phyloP scores from a whole-genome alignment of 1,284 basidiomycete species.

The Ceratobasidium sp. region DNA sequence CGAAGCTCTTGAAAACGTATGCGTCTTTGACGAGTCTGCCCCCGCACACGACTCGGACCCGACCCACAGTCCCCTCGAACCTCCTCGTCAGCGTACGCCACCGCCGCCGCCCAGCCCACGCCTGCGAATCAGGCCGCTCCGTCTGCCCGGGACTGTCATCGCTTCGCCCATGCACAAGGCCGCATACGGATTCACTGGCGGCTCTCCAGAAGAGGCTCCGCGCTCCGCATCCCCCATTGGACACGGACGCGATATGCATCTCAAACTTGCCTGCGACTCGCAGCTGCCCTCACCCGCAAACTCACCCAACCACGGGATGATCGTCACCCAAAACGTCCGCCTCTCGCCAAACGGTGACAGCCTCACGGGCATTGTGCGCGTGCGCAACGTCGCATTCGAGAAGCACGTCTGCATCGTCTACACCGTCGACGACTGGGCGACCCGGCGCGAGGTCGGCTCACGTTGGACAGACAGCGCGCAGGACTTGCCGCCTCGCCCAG shows the following conservation, averaged over 20 bases:
- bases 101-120: conserved; percentile 27
- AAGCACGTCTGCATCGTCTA: conserved; percentile 21
- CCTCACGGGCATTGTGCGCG: conserved; percentile 18
- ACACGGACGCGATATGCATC: conserved; percentile 2
- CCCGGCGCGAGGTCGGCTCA: conserved; percentile 11
- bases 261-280: conserved; percentile 31
- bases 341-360: conserved; percentile 5
- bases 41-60: conserved; percentile 35
- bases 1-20: conserved; percentile 30
- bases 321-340: conserved; percentile 3
- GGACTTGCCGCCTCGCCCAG: conserved; percentile 17
- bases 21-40: conserved; percentile 31
- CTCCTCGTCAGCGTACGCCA: background rate
- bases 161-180: conserved; percentile 12
- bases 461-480: conserved; percentile 5
- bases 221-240: background rate
- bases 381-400: conserved; percentile 29
- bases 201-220: background rate
- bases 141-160: conserved; percentile 29
- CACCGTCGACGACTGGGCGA: conserved; percentile 23
- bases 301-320: conserved; percentile 21
- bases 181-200: conserved; percentile 8
- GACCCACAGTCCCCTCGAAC: conserved; percentile 27
- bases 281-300: conserved; percentile 8
- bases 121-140: conserved; percentile 7